Percentiles rank a stretch among this genome's conserved stretches.
These are phyloP conservation scores for Canariomyces notabilis DNA, from an alignment of 2,329 filamentous ascomycete species.

Conservation along the genomic window DNA sequence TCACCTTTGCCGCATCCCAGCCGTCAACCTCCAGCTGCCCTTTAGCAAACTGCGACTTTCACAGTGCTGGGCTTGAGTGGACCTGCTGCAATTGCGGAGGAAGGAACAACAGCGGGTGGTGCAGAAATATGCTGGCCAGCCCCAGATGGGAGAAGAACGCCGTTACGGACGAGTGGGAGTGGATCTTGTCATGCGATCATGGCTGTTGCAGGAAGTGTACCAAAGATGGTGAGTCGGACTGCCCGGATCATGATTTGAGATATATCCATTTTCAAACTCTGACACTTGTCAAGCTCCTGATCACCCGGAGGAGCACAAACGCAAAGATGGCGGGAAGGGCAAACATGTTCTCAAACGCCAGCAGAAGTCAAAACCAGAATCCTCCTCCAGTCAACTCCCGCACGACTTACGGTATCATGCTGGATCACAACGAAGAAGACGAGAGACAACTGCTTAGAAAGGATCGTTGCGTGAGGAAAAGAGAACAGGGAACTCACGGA, in stretches of 20 bases:
- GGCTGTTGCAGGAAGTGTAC: slow-evolving; percentile 48
- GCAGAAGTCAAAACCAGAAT: slow-evolving; percentile 1
- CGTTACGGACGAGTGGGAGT: slow-evolving; percentile 32
- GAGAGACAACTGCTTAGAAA: too few species aligned
- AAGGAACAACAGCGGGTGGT: slow-evolving; percentile 51
- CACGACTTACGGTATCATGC: slow-evolving; percentile 26
- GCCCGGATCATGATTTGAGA: not conserved
- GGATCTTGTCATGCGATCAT: slow-evolving; percentile 45
- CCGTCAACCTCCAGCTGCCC: slow-evolving; percentile 42
- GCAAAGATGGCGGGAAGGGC: slow-evolving; percentile 9
- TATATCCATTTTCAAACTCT: slow-evolving; percentile 15
- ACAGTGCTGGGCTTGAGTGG: slow-evolving; percentile 45
- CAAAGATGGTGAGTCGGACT: slow-evolving; percentile 35
- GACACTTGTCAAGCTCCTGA: slow-evolving; percentile 7
- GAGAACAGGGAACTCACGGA: too few species aligned
- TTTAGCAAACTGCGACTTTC: slow-evolving; percentile 48
- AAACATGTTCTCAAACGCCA: slow-evolving; percentile 15
- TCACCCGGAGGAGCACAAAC: slow-evolving; percentile 1
- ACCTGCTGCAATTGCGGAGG: slow-evolving; percentile 50
- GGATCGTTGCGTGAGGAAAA: too few species aligned
- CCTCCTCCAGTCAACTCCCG: slow-evolving; percentile 1
- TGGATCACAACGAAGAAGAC: slow-evolving; percentile 28
- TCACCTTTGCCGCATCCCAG: slow-evolving; percentile 43
- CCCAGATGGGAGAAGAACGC: slow-evolving; percentile 30
- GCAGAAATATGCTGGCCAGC: slow-evolving; percentile 34